These are phyloP conservation scores for Raddia guianensis DNA, from an alignment of 176 grass and related monocot species.

Conservation along the genomic window DNA sequence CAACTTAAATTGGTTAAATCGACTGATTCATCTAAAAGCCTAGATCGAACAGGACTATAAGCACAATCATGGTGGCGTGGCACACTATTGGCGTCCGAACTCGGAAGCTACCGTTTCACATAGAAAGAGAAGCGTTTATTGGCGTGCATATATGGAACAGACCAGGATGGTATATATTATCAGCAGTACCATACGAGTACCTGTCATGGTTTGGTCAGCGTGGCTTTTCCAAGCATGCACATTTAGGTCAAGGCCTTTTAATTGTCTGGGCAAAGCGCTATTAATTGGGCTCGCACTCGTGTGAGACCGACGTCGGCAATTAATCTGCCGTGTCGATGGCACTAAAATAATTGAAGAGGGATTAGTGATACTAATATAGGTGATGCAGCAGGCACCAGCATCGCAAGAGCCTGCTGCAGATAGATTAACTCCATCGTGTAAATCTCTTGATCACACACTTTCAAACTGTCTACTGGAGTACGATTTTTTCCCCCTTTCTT, in stretches of 20 bases:
- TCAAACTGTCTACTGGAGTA: background rate
- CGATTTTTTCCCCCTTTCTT: background rate
- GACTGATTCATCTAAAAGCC: background rate
- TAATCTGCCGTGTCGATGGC: background rate
- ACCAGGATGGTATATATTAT: background rate
- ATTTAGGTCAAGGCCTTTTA: background rate
- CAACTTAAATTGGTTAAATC: background rate
- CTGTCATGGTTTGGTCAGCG: constrained; percentile 1
- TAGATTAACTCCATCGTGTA: background rate
- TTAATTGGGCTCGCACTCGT: constrained; percentile 38
- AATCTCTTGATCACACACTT: constrained; percentile 11
- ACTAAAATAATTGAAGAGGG: background rate
- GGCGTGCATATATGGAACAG: background rate
- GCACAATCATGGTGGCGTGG: constrained; percentile 3
- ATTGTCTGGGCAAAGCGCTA: constrained; percentile 26
- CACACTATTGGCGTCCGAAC: background rate
- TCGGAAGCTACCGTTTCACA: background rate
- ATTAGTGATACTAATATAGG: background rate
- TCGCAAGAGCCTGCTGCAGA: background rate
- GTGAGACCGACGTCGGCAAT: background rate
- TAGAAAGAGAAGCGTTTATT: constrained; percentile 1
- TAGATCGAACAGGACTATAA: background rate
- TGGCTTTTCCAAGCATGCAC: constrained; percentile 20
- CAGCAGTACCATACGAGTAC: background rate
- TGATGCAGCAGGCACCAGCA: background rate